phyloP scores from a whole-genome alignment of 2,329 filamentous ascomycete species.

The Exophiala dermatitidis region DNA sequence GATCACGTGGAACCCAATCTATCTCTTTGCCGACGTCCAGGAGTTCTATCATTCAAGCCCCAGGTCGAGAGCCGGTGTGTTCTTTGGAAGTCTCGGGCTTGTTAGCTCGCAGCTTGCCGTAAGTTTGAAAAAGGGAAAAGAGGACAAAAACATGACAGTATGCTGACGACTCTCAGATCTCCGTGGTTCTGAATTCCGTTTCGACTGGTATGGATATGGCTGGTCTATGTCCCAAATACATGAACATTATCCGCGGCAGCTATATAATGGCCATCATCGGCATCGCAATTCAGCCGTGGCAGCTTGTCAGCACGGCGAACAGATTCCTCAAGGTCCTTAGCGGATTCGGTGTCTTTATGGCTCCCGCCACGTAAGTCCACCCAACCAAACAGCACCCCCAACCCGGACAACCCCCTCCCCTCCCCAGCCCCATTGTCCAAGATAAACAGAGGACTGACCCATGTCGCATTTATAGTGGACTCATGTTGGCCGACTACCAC shows the following conservation, averaged over 20 bases:
- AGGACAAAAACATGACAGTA: not conserved
- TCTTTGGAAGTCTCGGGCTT: slow-evolving; percentile 35
- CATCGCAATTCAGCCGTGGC: slow-evolving; percentile 39
- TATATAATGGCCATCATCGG: slow-evolving; percentile 43
- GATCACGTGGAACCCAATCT: slow-evolving; percentile 37
- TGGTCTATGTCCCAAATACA: slow-evolving; percentile 45
- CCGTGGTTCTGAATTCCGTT: slow-evolving; percentile 43
- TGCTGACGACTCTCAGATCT: slow-evolving; percentile 20
- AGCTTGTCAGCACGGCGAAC: slow-evolving; percentile 36
- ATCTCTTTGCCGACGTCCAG: slow-evolving; percentile 32
- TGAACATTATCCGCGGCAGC: slow-evolving; percentile 51
- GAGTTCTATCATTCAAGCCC: slow-evolving; percentile 33
- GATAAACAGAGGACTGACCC: not conserved
- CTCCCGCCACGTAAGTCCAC: slow-evolving; percentile 34
- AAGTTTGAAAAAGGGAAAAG: slow-evolving; percentile 5
- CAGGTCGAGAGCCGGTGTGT: slow-evolving; percentile 33
- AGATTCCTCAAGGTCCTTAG: slow-evolving; percentile 33
- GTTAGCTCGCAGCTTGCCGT: slow-evolving; percentile 33
- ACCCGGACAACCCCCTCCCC: not conserved
- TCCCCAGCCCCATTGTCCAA: not conserved
- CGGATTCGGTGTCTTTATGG: slow-evolving; percentile 43
- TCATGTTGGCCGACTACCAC: slow-evolving; percentile 44
- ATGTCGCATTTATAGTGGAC: slow-evolving; percentile 28
- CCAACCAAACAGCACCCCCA: not conserved
- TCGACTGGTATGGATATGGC: slow-evolving; percentile 51